Percentiles rank a stretch among this genome's conserved stretches.
phyloP scores from a whole-genome alignment of 768 basidiomycete genomes.

The Phaffia tasmanica region DNA sequence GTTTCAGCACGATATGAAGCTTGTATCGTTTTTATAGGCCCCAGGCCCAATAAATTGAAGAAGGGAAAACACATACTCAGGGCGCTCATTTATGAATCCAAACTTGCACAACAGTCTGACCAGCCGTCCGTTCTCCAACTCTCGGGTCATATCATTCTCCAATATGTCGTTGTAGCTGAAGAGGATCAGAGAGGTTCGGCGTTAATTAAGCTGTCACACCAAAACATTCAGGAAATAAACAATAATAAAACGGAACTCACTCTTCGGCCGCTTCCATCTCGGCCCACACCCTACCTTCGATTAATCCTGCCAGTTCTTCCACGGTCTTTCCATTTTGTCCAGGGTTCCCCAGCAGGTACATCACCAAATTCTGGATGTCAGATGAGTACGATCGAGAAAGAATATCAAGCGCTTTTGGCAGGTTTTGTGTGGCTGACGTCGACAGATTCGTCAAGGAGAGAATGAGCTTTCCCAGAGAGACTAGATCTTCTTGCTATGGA shows the following conservation, averaged over 20 bases:
- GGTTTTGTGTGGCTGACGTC: conserved; percentile 51
- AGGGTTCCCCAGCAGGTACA: conserved; percentile 55
- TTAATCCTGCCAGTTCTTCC: conserved; percentile 61
- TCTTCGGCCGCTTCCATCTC: conserved; percentile 76
- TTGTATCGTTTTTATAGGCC: too few relatives aligned
- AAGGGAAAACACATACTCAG: conserved; percentile 56
- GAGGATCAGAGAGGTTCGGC: background rate
- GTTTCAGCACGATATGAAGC: too few relatives aligned
- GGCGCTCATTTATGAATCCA: conserved; percentile 98
- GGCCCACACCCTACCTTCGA: conserved; percentile 56
- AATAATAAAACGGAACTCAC: conserved; percentile 44
- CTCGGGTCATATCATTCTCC: conserved; percentile 70
- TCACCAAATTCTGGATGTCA: conserved; percentile 67
- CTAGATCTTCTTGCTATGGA: conserved; percentile 77
- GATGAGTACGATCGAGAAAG: conserved; percentile 62
- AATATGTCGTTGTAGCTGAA: conserved; percentile 65
- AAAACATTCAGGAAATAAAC: background rate
- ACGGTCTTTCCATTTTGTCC: conserved; percentile 59
- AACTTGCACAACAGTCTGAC: conserved; percentile 84
- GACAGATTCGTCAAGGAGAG: conserved; percentile 67
- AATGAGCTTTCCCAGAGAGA: conserved; percentile 73
- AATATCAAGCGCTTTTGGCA: conserved; percentile 61
- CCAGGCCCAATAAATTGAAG: too few relatives aligned
- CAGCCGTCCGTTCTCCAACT: conserved; percentile 86
- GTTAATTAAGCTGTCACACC: background rate